Evolutionary conservation across 495 filamentous ascomycete genomes (phyloP).

Genomic region (Penicillium paxilli): DNA sequence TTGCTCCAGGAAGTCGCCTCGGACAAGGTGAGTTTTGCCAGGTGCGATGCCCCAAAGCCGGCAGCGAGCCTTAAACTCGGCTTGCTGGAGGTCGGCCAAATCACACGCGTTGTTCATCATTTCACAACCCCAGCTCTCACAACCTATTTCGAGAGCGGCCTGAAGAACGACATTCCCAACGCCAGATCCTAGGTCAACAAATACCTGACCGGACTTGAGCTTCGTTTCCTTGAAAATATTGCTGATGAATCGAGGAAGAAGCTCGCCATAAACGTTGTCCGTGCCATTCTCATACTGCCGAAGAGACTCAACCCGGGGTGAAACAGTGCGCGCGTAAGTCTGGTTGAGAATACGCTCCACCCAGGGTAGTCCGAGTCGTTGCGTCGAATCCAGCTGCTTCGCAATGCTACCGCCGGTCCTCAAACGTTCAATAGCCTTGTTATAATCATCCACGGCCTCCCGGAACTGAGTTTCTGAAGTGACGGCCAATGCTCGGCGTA

Average conservation of each 20-base stretch:
- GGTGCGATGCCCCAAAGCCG: slow-evolving; percentile 83
- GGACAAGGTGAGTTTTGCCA: slow-evolving; percentile 76
- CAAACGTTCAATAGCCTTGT: slow-evolving; percentile 59
- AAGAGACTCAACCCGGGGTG: slow-evolving; percentile 78
- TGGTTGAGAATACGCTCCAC: slow-evolving; percentile 83
- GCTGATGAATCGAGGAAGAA: slow-evolving; percentile 80
- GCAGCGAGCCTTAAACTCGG: slow-evolving; percentile 82
- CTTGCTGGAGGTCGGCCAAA: slow-evolving; percentile 80
- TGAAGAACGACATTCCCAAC: slow-evolving; percentile 95
- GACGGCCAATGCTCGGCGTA: slow-evolving; percentile 67
- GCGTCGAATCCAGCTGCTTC: slow-evolving; percentile 64
- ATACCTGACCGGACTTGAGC: slow-evolving; percentile 76
- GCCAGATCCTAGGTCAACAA: slow-evolving; percentile 92
- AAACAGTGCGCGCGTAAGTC: slow-evolving; percentile 88
- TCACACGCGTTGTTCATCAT: slow-evolving; percentile 87
- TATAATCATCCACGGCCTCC: slow-evolving; percentile 72
- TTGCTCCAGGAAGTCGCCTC: slow-evolving; percentile 81
- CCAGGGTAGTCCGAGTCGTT: slow-evolving; percentile 64
- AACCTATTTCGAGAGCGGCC: slow-evolving; percentile 89
- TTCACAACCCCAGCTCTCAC: slow-evolving; percentile 95
- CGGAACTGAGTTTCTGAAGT: slow-evolving; percentile 67
- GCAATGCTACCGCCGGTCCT: slow-evolving; percentile 65
- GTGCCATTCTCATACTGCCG: slow-evolving; percentile 81
- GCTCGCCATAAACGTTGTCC: slow-evolving; percentile 92
- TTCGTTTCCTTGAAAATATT: slow-evolving; percentile 76